Evolutionary conservation across 805 yeast genomes (phyloP).

Genomic region (Lachancea dasiensis): DNA sequence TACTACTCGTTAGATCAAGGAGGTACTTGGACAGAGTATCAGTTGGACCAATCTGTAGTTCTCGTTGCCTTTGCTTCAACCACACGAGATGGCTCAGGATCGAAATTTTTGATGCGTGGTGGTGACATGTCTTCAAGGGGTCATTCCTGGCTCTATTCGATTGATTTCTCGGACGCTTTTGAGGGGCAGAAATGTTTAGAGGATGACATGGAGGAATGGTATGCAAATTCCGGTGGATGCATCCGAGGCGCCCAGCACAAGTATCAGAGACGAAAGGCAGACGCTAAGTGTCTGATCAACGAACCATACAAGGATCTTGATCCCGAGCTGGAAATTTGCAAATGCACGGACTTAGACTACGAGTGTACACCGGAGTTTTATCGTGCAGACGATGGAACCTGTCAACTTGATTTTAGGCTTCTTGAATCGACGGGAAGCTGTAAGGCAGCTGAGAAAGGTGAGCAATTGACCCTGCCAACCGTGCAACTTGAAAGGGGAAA

Average conservation of each 20-base stretch:
- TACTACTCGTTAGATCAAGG: slow-evolving; percentile 72
- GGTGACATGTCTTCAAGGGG: slow-evolving; percentile 12
- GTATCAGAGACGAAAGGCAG: slow-evolving; percentile 56
- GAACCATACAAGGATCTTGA: slow-evolving; percentile 34
- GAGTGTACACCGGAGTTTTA: slow-evolving; percentile 60
- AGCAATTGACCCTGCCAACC: slow-evolving; percentile 15
- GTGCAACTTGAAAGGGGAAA: slow-evolving; percentile 15
- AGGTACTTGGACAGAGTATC: slow-evolving; percentile 47
- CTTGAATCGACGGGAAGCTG: slow-evolving; percentile 20
- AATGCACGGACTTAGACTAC: slow-evolving; percentile 58
- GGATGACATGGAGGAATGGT: slow-evolving; percentile 60
- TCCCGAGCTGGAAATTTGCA: slow-evolving; percentile 49
- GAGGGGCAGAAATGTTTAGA: slow-evolving; percentile 37
- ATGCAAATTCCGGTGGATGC: slow-evolving; percentile 40
- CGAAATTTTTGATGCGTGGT: slow-evolving; percentile 50
- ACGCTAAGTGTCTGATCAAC: slow-evolving; percentile 50
- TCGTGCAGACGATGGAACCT: slow-evolving; percentile 35
- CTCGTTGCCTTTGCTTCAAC: slow-evolving; percentile 43
- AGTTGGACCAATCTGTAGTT: slow-evolving; percentile 39
- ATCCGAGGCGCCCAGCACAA: slow-evolving; percentile 63
- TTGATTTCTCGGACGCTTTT: slow-evolving; percentile 58
- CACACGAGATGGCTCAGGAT: slow-evolving; percentile 65
- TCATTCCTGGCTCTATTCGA: slow-evolving; percentile 19
- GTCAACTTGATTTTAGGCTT: slow-evolving; percentile 38
- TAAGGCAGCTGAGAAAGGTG: slow-evolving; percentile 7